Evolutionary conservation across 2,329 filamentous ascomycete genomes (phyloP), one percentile per base, ranked within the genome.

Genomic region (Sporothrix euskadiensis): DNA sequence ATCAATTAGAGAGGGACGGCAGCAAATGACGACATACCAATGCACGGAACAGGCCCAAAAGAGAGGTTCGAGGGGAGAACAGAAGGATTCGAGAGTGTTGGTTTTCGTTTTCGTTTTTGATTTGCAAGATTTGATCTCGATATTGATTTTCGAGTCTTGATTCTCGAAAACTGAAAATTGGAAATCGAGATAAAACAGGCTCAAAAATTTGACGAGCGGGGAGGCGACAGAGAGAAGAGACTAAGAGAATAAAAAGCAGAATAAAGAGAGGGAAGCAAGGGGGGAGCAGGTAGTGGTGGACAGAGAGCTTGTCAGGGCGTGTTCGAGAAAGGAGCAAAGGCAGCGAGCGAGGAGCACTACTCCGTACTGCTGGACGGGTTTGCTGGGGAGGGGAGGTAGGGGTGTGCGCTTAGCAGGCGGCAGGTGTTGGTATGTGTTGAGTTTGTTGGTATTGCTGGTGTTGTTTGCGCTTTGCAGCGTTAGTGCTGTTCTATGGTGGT

Each of bases 21-120:
- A 14, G 19, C 39, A 66, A 66, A 44, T 66, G 61, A 66, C 61
- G 61, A 30, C 61, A 66, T 66, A 44, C 39, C 39, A 16, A 26
- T 47, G 61, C 39, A 66, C 61, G 61, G 61, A 30, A 39, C n/a
- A 44, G n/a, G 3, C 10, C 35, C 26, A 16, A 19, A 49, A 19
- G 4, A 44, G 16, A 63, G 59, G 52, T 16, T 4, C 10, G 56
- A 19, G 56, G 7, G 4, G 30, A 19, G 10, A 35, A 35, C 35
- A 35, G 8, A 35, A 35, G 35, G 35, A 35, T 35, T 35, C 26
- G 26, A 26, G 26, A 26, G 26, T 26, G 26, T 26, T 26, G 26
- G 26, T 26, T 26, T 26, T 26, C 26, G 26, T 26, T 26, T 26
- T 26, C 26, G 26, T 26, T 26, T 26, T 26, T 35, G 35, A 35